Base-by-base conservation (phyloP, 257 asterid species). In the Haberlea rhodopensis region DNA sequence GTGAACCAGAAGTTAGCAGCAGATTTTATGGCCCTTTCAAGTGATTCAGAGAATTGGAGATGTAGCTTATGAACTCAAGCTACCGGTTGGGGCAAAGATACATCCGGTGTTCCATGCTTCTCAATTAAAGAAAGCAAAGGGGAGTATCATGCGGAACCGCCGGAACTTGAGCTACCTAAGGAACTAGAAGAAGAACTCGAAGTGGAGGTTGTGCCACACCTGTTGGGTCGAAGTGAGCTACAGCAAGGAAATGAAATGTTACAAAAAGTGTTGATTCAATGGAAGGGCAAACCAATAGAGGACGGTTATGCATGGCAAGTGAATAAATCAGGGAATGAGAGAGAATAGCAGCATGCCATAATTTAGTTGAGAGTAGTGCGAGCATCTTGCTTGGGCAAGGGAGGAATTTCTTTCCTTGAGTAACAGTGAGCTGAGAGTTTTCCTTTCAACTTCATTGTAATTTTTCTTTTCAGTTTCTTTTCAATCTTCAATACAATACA, bases 21-120 rank as follows among this genome's bases (percentile, higher is more conserved):
- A 0, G 5, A 23, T 1, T 61, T 37, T 13, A 37, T 9, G 66
- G 0, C 37, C 56, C 1, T 61, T 61, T 23, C 13, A 10, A 32
- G 28, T 61, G 19, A 15, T 8, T 2, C 16, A 21, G 37, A 22
- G 23, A 23, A 43, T 61, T 8, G 20, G 65, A 20, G 9, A 8
- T 5, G 53, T 34, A 8, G 21, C 53, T 31, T 60, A 60, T 60
- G 11, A 37, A 1, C 10, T 60, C 31, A 18, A 32, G 22, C 13
- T 60, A 4, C 53, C 52, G 0, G 7, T 10, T 0, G 29, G 15
- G 21, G 19, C 52, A 1, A 6, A 10, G n/a, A 18, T 60, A 4
- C 53, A 60, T 8, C 65, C 31, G 4, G 65, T 60, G 7, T 60
- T 60, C 18, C 53, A 60, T 19, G 65, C 37, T 16, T 34, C 53